These are phyloP conservation scores for Ormosia semicastrata DNA, from an alignment of 306 rosid genomes.

Conservation along the genomic window DNA sequence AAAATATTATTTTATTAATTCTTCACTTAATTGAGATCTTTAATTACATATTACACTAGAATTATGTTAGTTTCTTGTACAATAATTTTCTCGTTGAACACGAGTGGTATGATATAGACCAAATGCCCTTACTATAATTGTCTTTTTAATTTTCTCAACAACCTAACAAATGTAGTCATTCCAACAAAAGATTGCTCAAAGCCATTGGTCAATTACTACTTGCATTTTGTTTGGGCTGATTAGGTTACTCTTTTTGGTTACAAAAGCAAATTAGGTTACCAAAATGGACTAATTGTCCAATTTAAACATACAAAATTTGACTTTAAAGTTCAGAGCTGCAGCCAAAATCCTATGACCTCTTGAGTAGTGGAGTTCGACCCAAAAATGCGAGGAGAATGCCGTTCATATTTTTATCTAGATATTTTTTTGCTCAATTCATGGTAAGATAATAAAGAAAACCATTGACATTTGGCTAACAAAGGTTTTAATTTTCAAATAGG, in stretches of 20 bases:
- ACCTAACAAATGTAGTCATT: neutral
- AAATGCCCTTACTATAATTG: no score
- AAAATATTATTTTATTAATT: no score
- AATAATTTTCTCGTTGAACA: neutral
- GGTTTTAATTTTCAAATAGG: neutral
- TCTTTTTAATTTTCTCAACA: neutral
- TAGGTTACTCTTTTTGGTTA: neutral
- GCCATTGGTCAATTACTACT: neutral
- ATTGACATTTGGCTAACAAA: neutral
- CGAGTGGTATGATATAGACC: neutral
- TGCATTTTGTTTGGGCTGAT: neutral
- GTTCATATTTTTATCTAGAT: neutral
- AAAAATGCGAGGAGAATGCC: neutral
- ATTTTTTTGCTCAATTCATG: neutral
- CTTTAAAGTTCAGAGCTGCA: neutral
- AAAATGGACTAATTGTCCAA: conserved; percentile 2
- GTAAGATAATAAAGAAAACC: neutral
- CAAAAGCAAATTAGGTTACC: neutral
- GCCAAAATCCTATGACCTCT: neutral
- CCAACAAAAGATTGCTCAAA: neutral
- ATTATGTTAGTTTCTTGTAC: neutral
- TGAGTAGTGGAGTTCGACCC: neutral
- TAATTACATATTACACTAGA: no score
- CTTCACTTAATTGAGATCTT: no score
- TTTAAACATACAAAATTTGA: neutral